These are phyloP conservation scores for Rhizopus arrhizus DNA, from an alignment of 371 early-diverging fungal species.

Conservation along the genomic window DNA sequence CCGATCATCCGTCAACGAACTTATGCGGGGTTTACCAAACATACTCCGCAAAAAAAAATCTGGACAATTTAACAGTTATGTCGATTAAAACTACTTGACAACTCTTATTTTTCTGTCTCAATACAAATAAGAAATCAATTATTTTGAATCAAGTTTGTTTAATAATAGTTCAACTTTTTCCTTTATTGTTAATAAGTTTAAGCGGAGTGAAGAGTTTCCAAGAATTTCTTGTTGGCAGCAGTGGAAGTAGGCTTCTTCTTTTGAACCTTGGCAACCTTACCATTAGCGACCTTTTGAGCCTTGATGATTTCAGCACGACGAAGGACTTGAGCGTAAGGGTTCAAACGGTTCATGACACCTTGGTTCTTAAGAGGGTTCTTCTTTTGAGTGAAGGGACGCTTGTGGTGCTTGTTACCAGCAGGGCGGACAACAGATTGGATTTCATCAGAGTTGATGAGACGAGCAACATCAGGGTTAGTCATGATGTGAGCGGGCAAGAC, in stretches of 20 bases:
- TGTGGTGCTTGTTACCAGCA: constrained; percentile 77
- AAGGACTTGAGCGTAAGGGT: constrained; percentile 93
- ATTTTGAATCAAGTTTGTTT: too few relatives aligned
- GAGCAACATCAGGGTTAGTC: constrained; percentile 93
- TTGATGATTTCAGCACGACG: constrained; percentile 82
- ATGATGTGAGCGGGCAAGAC: constrained; percentile 87
- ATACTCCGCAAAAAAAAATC: too few relatives aligned
- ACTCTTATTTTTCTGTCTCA: too few relatives aligned
- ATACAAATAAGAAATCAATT: too few relatives aligned
- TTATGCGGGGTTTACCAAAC: background rate
- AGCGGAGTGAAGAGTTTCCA: constrained; percentile 65
- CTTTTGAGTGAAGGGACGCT: constrained; percentile 92
- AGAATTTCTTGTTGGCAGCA: constrained; percentile 64
- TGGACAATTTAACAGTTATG: too few relatives aligned
- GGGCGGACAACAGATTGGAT: constrained; percentile 94
- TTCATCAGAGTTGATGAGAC: constrained; percentile 98
- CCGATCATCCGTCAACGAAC: background rate
- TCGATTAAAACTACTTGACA: too few relatives aligned
- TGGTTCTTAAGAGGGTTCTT: constrained; percentile 97
- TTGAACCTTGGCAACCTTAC: constrained; percentile 69
- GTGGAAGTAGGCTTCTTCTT: constrained; percentile 40
- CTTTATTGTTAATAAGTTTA: constrained; percentile 33
- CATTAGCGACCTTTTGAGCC: constrained; percentile 62
- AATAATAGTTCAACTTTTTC: background rate
- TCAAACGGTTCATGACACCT: constrained; percentile 91